Percentiles rank a stretch among this genome's conserved stretches.
Evolutionary conservation across 768 basidiomycete species (phyloP).

Genomic region (Kondoa subrosea): DNA sequence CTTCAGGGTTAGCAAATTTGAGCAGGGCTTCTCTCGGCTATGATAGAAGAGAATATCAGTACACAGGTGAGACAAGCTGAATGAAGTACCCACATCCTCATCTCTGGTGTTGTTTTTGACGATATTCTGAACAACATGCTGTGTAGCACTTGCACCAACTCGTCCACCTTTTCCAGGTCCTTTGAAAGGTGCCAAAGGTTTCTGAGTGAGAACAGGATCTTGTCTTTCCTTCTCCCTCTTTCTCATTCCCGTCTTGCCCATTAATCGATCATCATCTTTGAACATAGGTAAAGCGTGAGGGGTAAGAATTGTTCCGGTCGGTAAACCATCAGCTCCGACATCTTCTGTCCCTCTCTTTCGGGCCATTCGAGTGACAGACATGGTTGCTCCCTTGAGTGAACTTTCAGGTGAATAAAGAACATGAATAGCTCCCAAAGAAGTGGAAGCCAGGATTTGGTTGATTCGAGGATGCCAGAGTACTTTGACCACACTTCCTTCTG

Average conservation of each 20-base stretch:
- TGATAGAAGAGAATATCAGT: conserved; percentile 19
- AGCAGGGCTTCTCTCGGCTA: conserved; percentile 94
- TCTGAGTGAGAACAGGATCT: conserved; percentile 78
- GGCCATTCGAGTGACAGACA: conserved; percentile 71
- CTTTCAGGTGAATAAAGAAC: conserved; percentile 83
- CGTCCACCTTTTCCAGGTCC: conserved; percentile 87
- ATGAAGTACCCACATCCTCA: conserved; percentile 53
- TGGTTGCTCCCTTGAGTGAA: conserved; percentile 80
- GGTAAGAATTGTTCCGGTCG: conserved; percentile 72
- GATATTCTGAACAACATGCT: conserved; percentile 87
- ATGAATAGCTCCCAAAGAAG: conserved; percentile 70
- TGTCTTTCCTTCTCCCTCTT: conserved; percentile 73
- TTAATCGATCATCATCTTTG: conserved; percentile 54
- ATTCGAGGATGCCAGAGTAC: conserved; percentile 92
- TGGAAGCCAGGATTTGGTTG: conserved; percentile 82
- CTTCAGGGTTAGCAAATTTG: conserved; percentile 65
- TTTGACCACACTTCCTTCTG: conserved; percentile 49
- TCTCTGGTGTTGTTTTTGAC: conserved; percentile 78
- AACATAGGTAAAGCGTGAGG: conserved; percentile 88
- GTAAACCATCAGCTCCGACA: conserved; percentile 47
- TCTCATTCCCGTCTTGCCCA: conserved; percentile 43
- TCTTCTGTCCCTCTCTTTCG: conserved; percentile 68
- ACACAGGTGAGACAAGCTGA: not conserved
- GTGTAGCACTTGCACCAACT: conserved; percentile 90
- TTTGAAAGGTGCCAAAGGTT: conserved; percentile 79